These are phyloP conservation scores for Panellus pusillus DNA, from an alignment of 768 basidiomycete species.

Conservation along the genomic window DNA sequence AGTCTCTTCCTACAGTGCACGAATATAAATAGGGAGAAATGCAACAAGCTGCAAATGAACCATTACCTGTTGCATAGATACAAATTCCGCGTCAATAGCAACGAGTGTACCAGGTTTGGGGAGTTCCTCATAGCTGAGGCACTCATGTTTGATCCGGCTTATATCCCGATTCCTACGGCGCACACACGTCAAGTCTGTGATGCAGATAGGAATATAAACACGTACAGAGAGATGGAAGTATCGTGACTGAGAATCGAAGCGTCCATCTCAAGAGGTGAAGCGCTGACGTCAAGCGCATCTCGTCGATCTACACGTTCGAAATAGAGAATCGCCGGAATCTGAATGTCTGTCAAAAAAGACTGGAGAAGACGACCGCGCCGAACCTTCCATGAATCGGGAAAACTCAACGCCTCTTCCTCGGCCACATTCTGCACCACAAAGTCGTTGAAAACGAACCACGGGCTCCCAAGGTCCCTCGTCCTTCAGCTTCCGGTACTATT, in stretches of 20 bases:
- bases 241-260: slow-evolving; percentile 77
- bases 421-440: slow-evolving; percentile 85
- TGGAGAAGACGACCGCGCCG: not conserved
- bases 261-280: slow-evolving; percentile 68
- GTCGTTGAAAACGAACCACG: slow-evolving; percentile 97
- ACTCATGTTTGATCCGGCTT: slow-evolving; percentile 73
- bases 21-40: not conserved
- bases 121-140: slow-evolving; percentile 69
- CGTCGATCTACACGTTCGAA: slow-evolving; percentile 72
- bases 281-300: slow-evolving; percentile 59
- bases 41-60: not conserved
- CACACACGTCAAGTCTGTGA: not conserved
- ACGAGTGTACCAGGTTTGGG: slow-evolving; percentile 86
- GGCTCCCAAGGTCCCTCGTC: slow-evolving; percentile 40
- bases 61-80: slow-evolving; percentile 87
- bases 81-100: slow-evolving; percentile 97
- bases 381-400: slow-evolving; percentile 92
- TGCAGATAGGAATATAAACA: slow-evolving; percentile 5
- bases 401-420: slow-evolving; percentile 85
- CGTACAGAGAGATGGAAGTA: slow-evolving; percentile 84
- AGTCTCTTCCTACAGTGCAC: slow-evolving; percentile 73
- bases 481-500: slow-evolving; percentile 71
- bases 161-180: slow-evolving; percentile 70
- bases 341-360: slow-evolving; percentile 21
- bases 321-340: slow-evolving; percentile 91